Evolutionary conservation across 2,329 filamentous ascomycete species (phyloP).

Genomic region (Ceratocystiopsis minuta): DNA sequence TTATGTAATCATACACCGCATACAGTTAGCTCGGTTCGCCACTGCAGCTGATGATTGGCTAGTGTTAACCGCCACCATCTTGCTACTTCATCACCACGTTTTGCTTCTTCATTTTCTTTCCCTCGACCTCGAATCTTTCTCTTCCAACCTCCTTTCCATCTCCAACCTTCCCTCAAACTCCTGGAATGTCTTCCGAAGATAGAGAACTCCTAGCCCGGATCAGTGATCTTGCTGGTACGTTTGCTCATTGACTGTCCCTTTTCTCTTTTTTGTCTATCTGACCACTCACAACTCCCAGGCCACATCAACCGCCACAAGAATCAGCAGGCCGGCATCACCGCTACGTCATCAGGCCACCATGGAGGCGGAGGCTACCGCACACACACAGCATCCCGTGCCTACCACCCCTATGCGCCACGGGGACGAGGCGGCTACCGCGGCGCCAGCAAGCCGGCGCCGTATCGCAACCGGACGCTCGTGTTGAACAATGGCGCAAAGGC

Average conservation of each 20-base stretch:
- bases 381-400: constrained; percentile 6
- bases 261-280: constrained; percentile 4
- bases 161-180: too few species aligned
- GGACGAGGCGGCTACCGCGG: neutral
- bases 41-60: too few species aligned
- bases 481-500: constrained; percentile 25
- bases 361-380: too few species aligned
- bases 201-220: constrained; percentile 36
- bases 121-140: too few species aligned
- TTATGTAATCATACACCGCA: too few species aligned
- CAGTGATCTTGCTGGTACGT: constrained; percentile 28
- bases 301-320: constrained; percentile 69
- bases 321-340: constrained; percentile 28
- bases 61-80: neutral
- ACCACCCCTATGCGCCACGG: constrained; percentile 13
- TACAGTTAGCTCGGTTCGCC: neutral
- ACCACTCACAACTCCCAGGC: constrained; percentile 25
- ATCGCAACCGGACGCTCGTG: constrained; percentile 41
- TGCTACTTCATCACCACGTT: neutral
- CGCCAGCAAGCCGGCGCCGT: constrained; percentile 14
- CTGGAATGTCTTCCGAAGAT: constrained; percentile 28
- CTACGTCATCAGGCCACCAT: neutral
- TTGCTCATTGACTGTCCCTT: neutral
- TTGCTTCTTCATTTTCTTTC: neutral
- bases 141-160: neutral